These are phyloP conservation scores for Penicillium macrosclerotiorum DNA, from an alignment of 495 filamentous ascomycete species.

Conservation along the genomic window DNA sequence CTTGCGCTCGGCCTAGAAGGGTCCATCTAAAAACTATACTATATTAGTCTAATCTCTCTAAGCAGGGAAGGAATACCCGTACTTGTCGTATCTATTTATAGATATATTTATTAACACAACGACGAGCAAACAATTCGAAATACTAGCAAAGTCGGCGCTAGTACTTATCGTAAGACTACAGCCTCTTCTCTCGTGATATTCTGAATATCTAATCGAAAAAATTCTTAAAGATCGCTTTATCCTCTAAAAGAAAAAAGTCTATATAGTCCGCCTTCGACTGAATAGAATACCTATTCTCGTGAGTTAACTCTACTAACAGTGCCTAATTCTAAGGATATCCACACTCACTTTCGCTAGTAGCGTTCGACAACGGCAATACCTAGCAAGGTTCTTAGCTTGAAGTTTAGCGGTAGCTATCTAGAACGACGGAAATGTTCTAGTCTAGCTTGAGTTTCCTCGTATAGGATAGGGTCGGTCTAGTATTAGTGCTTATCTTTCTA, in stretches of 20 bases:
- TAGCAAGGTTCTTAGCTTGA: slow-evolving; percentile 24
- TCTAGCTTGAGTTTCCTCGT: slow-evolving; percentile 27
- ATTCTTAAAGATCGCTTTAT: slow-evolving; percentile 26
- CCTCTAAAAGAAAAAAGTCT: slow-evolving; percentile 24
- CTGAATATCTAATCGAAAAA: slow-evolving; percentile 33
- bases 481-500: slow-evolving; percentile 22
- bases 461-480: slow-evolving; percentile 34
- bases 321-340: background rate
- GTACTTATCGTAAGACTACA: slow-evolving; percentile 30
- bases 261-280: slow-evolving; percentile 26
- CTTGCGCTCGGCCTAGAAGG: background rate
- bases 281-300: slow-evolving; percentile 26
- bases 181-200: slow-evolving; percentile 22
- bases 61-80: background rate
- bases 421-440: slow-evolving; percentile 25
- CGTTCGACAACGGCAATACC: slow-evolving; percentile 24
- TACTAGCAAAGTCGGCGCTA: slow-evolving; percentile 11
- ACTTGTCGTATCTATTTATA: background rate
- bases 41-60: background rate
- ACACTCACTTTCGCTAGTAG: slow-evolving; percentile 26
- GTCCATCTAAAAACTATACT: background rate
- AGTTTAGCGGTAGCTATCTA: slow-evolving; percentile 32
- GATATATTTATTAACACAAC: background rate
- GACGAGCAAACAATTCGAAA: background rate
- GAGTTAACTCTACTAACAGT: slow-evolving; percentile 3